Percentiles rank a stretch among this genome's conserved stretches.
phyloP scores from a whole-genome alignment of 192 early-diverging fungal genomes.

The Coemansia umbellata region DNA sequence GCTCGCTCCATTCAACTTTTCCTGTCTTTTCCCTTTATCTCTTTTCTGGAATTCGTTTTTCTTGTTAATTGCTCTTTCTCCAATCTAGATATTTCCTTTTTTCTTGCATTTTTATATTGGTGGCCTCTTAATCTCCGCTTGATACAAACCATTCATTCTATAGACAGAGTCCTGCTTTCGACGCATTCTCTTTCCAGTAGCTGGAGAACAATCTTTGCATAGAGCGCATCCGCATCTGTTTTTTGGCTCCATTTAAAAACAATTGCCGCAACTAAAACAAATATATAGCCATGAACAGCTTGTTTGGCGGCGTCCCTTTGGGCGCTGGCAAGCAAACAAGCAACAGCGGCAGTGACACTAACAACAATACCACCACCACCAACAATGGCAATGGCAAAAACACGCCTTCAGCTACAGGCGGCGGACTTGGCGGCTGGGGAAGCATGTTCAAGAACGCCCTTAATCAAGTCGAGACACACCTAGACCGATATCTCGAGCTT shows the following conservation, averaged over 20 bases:
- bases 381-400: background rate
- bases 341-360: background rate
- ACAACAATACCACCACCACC: no score
- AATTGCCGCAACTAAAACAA: background rate
- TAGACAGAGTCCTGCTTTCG: no score
- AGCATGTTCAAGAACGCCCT: conserved; percentile 71
- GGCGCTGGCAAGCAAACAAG: conserved; percentile 7
- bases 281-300: conserved; percentile 22
- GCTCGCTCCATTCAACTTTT: no score
- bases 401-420: background rate
- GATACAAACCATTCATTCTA: no score
- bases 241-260: no score
- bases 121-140: no score
- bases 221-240: no score
- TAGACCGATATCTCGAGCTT: conserved; percentile 71
- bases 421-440: conserved; percentile 52
- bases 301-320: conserved; percentile 29
- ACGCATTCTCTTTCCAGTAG: no score
- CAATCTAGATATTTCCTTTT: background rate
- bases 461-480: conserved; percentile 67
- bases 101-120: no score
- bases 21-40: no score
- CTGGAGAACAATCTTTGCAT: no score
- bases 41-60: background rate
- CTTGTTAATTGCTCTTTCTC: background rate